These are phyloP conservation scores for Castanea sativa DNA, from an alignment of 306 rosid genomes.

Conservation along the genomic window DNA sequence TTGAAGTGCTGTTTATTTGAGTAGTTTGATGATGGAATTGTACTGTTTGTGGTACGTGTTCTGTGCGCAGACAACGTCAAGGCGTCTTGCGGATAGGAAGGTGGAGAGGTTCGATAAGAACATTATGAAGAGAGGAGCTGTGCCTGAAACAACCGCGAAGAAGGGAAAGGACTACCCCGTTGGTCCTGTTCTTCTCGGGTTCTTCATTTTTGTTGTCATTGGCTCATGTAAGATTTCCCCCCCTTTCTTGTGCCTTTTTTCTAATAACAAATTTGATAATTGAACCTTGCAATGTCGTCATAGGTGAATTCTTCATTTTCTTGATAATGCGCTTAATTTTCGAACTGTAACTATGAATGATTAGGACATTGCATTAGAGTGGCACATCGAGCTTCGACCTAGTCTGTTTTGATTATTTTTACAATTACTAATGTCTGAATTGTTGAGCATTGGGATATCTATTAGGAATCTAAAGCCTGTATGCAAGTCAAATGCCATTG, in stretches of 20 bases:
- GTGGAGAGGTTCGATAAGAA: slow-evolving; percentile 87
- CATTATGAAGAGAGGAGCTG: slow-evolving; percentile 84
- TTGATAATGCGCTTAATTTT: background rate
- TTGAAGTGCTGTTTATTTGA: background rate
- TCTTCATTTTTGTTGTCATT: slow-evolving; percentile 92
- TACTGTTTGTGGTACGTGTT: background rate
- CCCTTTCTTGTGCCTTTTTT: background rate
- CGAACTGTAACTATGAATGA: background rate
- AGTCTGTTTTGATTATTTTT: too few relatives aligned
- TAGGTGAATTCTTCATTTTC: background rate
- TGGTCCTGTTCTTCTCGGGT: slow-evolving; percentile 85
- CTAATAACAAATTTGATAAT: background rate
- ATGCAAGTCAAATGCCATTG: too few relatives aligned
- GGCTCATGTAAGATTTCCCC: slow-evolving; percentile 74
- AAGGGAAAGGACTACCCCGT: slow-evolving; percentile 92
- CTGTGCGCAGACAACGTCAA: slow-evolving; percentile 79
- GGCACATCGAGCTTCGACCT: background rate
- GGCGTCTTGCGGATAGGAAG: slow-evolving; percentile 90
- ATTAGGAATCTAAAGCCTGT: background rate
- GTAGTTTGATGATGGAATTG: slow-evolving; percentile 8
- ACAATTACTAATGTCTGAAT: background rate
- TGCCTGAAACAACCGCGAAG: slow-evolving; percentile 77
- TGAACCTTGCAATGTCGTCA: background rate
- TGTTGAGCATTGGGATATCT: background rate
- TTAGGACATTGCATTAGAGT: background rate